Evolutionary conservation across 352 stramenopile genomes (phyloP), one percentile per base, ranked within the genome.

Genomic region (Phytophthora niederhauseri): DNA sequence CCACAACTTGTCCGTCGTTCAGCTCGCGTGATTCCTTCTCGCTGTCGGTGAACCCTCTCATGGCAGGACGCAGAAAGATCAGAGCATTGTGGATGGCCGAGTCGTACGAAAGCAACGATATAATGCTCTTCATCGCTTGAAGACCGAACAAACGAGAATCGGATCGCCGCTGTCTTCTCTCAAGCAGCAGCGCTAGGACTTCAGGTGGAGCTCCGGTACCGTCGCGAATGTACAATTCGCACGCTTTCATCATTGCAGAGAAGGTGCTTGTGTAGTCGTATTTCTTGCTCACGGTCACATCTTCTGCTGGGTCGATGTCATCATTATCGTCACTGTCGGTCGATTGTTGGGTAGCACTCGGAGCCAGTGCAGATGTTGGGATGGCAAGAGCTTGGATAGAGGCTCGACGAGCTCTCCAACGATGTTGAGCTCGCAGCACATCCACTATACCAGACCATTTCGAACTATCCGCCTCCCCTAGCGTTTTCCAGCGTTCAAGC

Each of bases 381-480:
- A 30, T 45, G 3, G 31, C 28, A 58, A 70, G 46, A 6, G 51
- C 55, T 62, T 72, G 71, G 51, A 89, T 70, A 1, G 85, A 93
- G 11, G 82, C 79, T 57, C 82, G 73, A n/a, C 85, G 72, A 58
- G 70, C 72, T 69, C 78, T 70, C 78, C 78, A 87, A 15, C 76
- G 74, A 54, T 94, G 73, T 49, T 97, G 89, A 24, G 89, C 89
- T 22, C 88, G 83, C 36, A 97, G 57, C 0, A 97, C 84, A 57
- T 94, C 82, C 2, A 97, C 88, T 28, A 97, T 89, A 1, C 89
- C 89, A 15, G 85, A 91, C 89, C 89, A 97, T 59, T 94, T 95
- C 0, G 83, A 93, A 26, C 82, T 92, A 54, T 97, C 89, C 8
- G 73, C 79, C 57, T 95, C 80, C 8, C 81, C 65, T 28, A 97